Evolutionary conservation across 495 filamentous ascomycete genomes (phyloP).

Genomic region (Lophiostoma macrostomum): DNA sequence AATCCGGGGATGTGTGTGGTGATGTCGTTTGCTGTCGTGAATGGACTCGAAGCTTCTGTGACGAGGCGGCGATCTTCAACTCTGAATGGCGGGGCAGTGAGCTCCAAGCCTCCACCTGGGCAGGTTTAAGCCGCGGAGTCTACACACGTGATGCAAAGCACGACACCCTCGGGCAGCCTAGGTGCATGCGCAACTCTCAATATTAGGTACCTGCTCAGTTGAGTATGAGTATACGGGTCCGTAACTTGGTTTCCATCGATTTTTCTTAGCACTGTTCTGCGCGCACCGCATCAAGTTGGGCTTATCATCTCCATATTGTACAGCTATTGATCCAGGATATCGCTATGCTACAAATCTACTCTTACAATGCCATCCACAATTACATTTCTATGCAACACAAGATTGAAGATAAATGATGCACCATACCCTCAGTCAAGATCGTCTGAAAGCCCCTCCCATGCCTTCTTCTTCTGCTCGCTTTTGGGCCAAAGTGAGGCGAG

Average conservation of each 20-base stretch:
- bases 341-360: constrained; percentile 15
- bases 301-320: background rate
- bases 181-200: background rate
- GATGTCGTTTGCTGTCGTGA: background rate
- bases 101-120: too few relatives aligned
- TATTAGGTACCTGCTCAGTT: too few relatives aligned
- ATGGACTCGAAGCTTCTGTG: constrained; percentile 19
- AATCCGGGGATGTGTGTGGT: background rate
- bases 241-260: too few relatives aligned
- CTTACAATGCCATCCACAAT: background rate
- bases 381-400: background rate
- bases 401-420: background rate
- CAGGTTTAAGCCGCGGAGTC: too few relatives aligned
- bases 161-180: too few relatives aligned
- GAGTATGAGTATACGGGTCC: too few relatives aligned
- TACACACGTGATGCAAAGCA: too few relatives aligned
- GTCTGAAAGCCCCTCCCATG: constrained; percentile 17
- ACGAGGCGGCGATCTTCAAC: too few relatives aligned
- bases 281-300: background rate
- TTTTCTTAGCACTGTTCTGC: too few relatives aligned
- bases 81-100: constrained; percentile 11
- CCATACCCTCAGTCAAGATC: background rate
- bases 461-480: constrained; percentile 21
- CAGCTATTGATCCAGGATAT: background rate
- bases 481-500: constrained; percentile 16